Evolutionary conservation across 495 filamentous ascomycete species (phyloP), one percentile per base, ranked within the genome.

Genomic region (Paragyromitra xinjiangensis): DNA sequence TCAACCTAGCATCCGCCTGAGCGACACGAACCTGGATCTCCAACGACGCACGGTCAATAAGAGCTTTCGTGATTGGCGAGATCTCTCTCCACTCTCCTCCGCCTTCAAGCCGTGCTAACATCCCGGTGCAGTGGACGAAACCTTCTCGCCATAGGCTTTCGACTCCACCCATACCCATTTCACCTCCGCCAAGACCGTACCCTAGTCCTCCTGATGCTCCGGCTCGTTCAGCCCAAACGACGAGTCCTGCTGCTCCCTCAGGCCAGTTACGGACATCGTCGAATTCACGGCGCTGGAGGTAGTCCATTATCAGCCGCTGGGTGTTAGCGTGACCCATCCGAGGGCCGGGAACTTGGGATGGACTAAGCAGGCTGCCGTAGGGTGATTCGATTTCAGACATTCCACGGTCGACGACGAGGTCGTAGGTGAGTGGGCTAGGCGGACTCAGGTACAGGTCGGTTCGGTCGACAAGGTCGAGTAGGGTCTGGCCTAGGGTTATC

Each of bases 261-360:
- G 90, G 84, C 71, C 90, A 90, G 71, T 89, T 89, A 12, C 90
- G 85, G 14, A 91, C 86, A 78, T 93, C 91, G 78, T 92, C 90
- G 14, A 92, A 87, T n/a, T 87, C 87, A 8, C 87, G 86, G 0
- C 82, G 84, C 7, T 86, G 84, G 3, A 91, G 80, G 73, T 90
- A 91, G 58, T 89, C 87, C 73, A 90, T 84, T 56, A 92, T 87
- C 67, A 82, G 39, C 19, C 39, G 51, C 22, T 75, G 75, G 0
- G 80, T 77, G 34, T 75, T 71, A 11, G 71, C 70, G 24, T 79
- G 59, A 37, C 78, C 82, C 48, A 78, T 75, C 24, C 61, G 82
- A 8, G 79, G 69, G 8, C 82, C 82, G 16, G 79, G 63, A 44
- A 71, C 78, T 34, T 81, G 83, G 1, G 79, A 65, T 16, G 67